Evolutionary conservation across 306 rosid genomes (phyloP).

Genomic region (Dryas octopetala): DNA sequence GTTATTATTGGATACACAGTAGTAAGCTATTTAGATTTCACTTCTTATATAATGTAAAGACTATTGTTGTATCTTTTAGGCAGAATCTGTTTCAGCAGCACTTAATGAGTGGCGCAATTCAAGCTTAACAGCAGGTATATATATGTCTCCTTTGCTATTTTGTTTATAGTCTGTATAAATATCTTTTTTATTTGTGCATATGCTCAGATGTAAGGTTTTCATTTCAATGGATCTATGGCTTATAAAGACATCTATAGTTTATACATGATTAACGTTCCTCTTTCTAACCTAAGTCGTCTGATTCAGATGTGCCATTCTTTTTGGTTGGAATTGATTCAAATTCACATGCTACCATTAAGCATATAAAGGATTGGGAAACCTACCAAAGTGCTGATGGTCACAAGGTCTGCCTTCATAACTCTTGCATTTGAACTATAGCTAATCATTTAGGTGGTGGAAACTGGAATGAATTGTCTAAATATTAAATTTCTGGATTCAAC

Average conservation of each 20-base stretch:
- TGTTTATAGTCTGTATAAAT: background rate
- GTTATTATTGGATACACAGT: constrained; percentile 4
- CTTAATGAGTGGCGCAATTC: constrained; percentile 85
- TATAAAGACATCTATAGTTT: background rate
- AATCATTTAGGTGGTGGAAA: constrained; percentile 16
- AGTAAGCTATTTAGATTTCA: constrained; percentile 9
- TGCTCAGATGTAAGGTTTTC: background rate
- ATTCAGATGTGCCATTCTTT: constrained; percentile 81
- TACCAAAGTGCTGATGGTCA: constrained; percentile 40
- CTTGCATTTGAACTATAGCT: background rate
- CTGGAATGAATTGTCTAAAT: constrained; percentile 19
- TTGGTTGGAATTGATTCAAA: constrained; percentile 55
- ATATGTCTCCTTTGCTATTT: constrained; percentile 4
- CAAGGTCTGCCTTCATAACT: constrained; percentile 57
- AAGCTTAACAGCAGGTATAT: constrained; percentile 62
- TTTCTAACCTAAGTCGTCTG: constrained; percentile 30
- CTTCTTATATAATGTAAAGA: constrained; percentile 17
- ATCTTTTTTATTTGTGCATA: background rate
- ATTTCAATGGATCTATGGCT: no score
- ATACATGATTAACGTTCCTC: constrained; percentile 2
- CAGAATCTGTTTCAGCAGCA: constrained; percentile 71
- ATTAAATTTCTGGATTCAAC: constrained; percentile 16
- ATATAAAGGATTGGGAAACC: constrained; percentile 75
- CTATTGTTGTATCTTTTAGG: constrained; percentile 43
- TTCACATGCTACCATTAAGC: constrained; percentile 62